Base-by-base conservation (phyloP, 2,329 filamentous ascomycete genomes). In the Aciculosporium take region DNA sequence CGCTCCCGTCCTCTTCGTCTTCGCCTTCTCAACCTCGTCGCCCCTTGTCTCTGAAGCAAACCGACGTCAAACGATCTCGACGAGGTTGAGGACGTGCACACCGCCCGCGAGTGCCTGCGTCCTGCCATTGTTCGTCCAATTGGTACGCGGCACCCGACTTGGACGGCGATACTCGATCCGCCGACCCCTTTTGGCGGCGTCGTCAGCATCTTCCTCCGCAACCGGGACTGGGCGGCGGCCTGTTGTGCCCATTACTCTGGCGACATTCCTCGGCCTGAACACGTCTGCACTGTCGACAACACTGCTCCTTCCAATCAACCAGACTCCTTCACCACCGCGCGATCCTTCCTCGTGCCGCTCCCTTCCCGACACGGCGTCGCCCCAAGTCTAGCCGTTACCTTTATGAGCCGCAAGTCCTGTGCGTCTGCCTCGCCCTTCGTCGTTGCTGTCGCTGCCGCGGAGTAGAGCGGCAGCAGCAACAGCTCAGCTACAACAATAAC, bases 401-500 rank as follows among this genome's bases (percentile, higher is more conserved):
- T 50, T 53, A 48, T 52, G 56, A 44, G 52, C 50, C 32, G 52
- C 52, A 34, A 42, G 58, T 31, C 53, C 55, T 15, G 45, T 55
- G 37, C 59, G 58, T 33, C 59, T 60, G 32, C 63, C 64, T 37
- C 62, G 64, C 46, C 62, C 58, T 21, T 67, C 65, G 25, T 68
- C 66, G 34, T 56, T 69, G 40, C 54, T 67, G n/a, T 62, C 64
- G 33, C 57, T 63, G 28, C 55, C 58, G 47, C 55, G 39, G n/a
- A 21, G 34, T 30, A 35, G 39, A 20, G 45, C 44, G 41, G 44
- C 41, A 35, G 43, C 46, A 45, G 44, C 43, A 36, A 47, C n/a
- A n/a, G n/a, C n/a, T n/a, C 41, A 35, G 43, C 46, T 44, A 43
- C 43, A 36, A 47, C 45, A 39, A 46, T 40, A 32, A 45, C 43